These are phyloP conservation scores for Calocera viscosa DNA, from an alignment of 768 basidiomycete species.

Conservation along the genomic window DNA sequence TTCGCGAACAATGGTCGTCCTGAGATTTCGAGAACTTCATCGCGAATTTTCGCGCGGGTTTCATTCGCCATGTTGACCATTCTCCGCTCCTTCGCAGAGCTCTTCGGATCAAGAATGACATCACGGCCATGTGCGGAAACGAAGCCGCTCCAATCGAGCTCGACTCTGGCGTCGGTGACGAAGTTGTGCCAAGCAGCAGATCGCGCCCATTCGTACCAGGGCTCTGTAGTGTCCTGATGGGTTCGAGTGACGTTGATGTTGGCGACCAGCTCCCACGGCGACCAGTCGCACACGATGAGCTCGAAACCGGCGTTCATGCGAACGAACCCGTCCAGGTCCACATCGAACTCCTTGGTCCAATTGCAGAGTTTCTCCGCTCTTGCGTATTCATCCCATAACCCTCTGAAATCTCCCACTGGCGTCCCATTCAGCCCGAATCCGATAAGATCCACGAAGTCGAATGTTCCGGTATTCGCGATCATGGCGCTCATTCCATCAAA, in stretches of 20 bases:
- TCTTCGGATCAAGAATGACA: not conserved
- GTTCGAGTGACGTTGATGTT: slow-evolving; percentile 21
- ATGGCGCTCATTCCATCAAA: slow-evolving; percentile 20
- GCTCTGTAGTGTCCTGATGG: not conserved
- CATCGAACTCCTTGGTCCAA: slow-evolving; percentile 16
- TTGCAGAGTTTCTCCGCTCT: slow-evolving; percentile 19
- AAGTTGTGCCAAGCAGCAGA: not conserved
- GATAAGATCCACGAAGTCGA: slow-evolving; percentile 22
- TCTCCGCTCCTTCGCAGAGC: not conserved
- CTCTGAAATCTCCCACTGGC: not conserved
- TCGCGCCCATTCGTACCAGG: not conserved
- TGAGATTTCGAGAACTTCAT: not conserved
- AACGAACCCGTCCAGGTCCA: slow-evolving; percentile 22
- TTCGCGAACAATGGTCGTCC: not conserved
- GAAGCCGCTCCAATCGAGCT: not conserved
- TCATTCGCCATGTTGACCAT: not conserved
- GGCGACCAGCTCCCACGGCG: slow-evolving; percentile 17
- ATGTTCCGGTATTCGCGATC: slow-evolving; percentile 18
- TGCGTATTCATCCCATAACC: slow-evolving; percentile 21
- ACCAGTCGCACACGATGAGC: slow-evolving; percentile 23
- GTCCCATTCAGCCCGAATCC: slow-evolving; percentile 17
- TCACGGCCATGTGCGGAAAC: not conserved
- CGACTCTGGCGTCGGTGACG: not conserved
- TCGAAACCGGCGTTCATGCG: slow-evolving; percentile 26
- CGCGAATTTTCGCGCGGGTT: not conserved